Conservation (phyloP, 108 stramenopile genomes). For the Parietichytrium sp. region DNA sequence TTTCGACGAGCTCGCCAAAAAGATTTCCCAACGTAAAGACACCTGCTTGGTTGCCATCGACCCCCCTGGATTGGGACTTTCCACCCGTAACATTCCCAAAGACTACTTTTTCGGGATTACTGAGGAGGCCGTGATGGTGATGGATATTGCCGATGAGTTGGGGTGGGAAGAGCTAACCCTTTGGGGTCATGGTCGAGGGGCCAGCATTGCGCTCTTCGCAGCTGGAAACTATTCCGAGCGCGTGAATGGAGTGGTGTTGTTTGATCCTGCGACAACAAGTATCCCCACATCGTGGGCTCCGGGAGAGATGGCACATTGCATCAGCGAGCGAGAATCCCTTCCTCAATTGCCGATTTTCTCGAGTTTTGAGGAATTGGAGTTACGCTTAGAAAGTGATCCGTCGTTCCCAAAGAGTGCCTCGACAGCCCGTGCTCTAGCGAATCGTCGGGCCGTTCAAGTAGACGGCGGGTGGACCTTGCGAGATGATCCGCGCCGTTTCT, state of each 20-base stretch:
- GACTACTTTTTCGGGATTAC: slow-evolving; percentile 8
- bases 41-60: slow-evolving; percentile 22
- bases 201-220: slow-evolving; percentile 9
- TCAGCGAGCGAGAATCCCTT: background rate
- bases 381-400: background rate
- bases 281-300: background rate
- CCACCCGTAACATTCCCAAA: background rate
- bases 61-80: background rate
- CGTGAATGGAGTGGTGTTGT: background rate
- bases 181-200: background rate
- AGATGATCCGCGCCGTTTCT: background rate
- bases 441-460: background rate
- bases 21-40: too few species aligned
- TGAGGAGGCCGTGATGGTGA: background rate
- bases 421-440: background rate
- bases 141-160: background rate
- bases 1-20: too few species aligned
- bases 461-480: background rate
- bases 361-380: background rate
- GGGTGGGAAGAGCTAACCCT: slow-evolving; percentile 22
- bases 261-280: background rate
- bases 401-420: background rate
- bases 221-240: background rate
- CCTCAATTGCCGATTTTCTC: background rate
- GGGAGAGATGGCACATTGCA: background rate